Conservation (phyloP, 768 basidiomycete species). For the Panellus pusillus region DNA sequence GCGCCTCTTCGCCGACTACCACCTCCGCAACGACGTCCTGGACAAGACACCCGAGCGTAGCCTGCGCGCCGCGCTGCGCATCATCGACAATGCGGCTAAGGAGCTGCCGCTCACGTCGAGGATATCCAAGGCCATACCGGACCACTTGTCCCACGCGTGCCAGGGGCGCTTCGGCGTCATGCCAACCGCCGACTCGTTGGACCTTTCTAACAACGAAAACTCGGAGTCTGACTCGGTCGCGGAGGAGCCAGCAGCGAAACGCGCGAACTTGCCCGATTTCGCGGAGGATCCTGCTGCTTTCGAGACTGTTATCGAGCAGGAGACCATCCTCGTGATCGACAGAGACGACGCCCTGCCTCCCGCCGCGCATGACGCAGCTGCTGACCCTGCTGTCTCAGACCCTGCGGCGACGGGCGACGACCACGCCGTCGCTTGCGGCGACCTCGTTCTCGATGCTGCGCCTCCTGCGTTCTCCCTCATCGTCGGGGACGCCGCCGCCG, state of each 20-base stretch:
- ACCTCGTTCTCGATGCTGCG: background rate
- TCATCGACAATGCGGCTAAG: background rate
- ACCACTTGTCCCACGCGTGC: background rate
- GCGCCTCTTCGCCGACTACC: slow-evolving; percentile 46
- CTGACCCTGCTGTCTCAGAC: too few species aligned
- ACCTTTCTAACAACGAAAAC: background rate
- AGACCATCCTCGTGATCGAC: background rate
- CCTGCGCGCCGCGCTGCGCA: background rate
- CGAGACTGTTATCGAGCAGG: background rate
- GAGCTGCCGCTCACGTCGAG: slow-evolving; percentile 6
- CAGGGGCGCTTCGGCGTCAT: background rate
- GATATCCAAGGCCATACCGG: slow-evolving; percentile 1
- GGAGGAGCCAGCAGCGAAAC: slow-evolving; percentile 13
- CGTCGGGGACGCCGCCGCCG: background rate
- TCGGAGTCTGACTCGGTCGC: slow-evolving; percentile 5
- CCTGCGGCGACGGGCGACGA: too few species aligned
- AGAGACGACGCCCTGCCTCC: too few species aligned
- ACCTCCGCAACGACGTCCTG: slow-evolving; percentile 43
- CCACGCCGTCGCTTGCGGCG: too few species aligned
- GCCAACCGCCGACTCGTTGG: background rate
- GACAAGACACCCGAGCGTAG: slow-evolving; percentile 18
- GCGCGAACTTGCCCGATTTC: slow-evolving; percentile 8
- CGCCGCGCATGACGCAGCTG: too few species aligned
- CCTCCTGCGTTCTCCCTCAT: background rate
- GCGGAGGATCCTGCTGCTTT: slow-evolving; percentile 2